Conservation (phyloP, 1,139 yeast species). For the Trichomonascaceae sp. region DNA sequence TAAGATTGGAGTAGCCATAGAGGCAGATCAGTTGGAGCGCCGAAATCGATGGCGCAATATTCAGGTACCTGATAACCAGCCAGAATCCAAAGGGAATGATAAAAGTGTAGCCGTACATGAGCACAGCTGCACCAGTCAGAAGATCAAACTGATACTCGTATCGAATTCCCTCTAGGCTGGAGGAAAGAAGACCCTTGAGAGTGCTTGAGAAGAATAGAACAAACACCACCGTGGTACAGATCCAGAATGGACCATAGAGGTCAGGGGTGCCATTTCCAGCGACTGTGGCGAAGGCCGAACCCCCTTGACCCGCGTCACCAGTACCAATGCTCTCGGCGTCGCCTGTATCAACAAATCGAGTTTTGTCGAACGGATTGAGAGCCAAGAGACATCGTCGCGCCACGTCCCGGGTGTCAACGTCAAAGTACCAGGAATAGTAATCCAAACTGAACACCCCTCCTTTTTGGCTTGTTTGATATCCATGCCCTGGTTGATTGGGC, state of each 20-base stretch:
- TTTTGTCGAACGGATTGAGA: constrained; percentile 21
- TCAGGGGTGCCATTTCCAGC: constrained; percentile 32
- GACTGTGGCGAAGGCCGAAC: constrained; percentile 25
- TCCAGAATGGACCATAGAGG: constrained; percentile 76
- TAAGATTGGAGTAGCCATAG: constrained; percentile 66
- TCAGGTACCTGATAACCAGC: constrained; percentile 32
- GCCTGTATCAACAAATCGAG: constrained; percentile 22
- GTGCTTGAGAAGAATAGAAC: constrained; percentile 65
- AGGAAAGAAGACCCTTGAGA: constrained; percentile 37
- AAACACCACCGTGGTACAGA: constrained; percentile 64
- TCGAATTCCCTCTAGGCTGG: constrained; percentile 29
- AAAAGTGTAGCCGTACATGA: constrained; percentile 63
- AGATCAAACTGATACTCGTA: constrained; percentile 50
- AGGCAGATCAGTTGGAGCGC: constrained; percentile 39
- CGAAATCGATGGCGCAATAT: constrained; percentile 24
- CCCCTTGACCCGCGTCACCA: constrained; percentile 17
- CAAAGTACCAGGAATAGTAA: constrained; percentile 48
- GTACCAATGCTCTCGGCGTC: constrained; percentile 14
- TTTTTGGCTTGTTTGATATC: too few relatives aligned
- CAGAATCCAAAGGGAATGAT: constrained; percentile 45
- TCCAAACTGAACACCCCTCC: constrained; percentile 42
- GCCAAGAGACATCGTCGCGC: constrained; percentile 24
- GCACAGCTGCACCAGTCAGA: constrained; percentile 49
- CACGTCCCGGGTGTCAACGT: constrained; percentile 51
- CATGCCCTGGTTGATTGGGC: too few relatives aligned